Evolutionary conservation across 257 asterid species (phyloP), one percentile per base, ranked within the genome.

Genomic region (Paulownia fortunei): DNA sequence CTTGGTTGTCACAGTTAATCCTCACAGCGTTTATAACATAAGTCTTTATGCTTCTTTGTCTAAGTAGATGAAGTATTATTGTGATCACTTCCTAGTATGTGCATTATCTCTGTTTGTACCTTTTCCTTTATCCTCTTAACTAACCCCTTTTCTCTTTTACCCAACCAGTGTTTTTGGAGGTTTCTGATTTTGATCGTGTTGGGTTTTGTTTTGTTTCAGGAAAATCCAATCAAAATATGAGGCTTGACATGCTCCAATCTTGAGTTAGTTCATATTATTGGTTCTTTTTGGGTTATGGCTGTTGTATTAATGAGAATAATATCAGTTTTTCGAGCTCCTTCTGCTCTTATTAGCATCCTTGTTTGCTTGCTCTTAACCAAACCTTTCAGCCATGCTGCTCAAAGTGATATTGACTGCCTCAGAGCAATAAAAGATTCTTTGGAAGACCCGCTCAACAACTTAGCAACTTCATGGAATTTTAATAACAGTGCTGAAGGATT

Each of bases 381-480:
- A 63, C 80, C 66, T 23, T 69, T 86, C 69, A 77, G 87, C 73
- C 66, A 58, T 41, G 83, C 84, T 47, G 61, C 81, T 55, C 91
- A 87, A 76, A 74, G 73, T 5, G 98, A 93, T 21, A 63, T 93
- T 5, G 84, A 86, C 41, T 93, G 98, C 82, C 91, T 93, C 60
- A 86, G 21, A 76, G 62, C 91, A 16, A 73, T 93, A 62, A 63
- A 42, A 78, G 7, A 0, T 0, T 79, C 93, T 24, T 78, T 93
- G 52, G 67, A 80, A 60, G 98, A 93, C 82, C 98, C 96, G 3
- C 56, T 56, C n/a, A 71, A 76, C 60, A 54, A n/a, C 73, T 83
- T 93, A 72, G 44, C 75, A 18, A 15, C 42, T 8, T 72, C 91
- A 32, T 93, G 98, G 98, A 81, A 81, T 32, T 93, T 93, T 37